These are phyloP conservation scores for Aureococcus anophagefferens DNA, from an alignment of 108 stramenopile species.

Conservation along the genomic window DNA sequence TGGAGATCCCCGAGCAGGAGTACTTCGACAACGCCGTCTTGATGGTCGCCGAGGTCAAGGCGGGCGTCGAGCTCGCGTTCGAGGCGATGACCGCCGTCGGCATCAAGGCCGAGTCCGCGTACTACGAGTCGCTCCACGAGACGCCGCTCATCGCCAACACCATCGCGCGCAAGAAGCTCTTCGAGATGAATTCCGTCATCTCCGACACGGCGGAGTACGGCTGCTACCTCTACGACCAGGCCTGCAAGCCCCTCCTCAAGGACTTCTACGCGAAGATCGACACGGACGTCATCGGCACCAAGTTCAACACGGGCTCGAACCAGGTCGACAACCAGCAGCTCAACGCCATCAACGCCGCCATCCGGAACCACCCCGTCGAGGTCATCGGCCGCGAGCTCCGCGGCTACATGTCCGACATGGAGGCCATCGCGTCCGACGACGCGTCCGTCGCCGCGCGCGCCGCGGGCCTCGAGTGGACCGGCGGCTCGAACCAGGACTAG, in stretches of 20 bases:
- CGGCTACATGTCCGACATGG: background rate
- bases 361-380: background rate
- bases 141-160: conserved; percentile 1
- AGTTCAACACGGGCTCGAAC: background rate
- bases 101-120: background rate
- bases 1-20: background rate
- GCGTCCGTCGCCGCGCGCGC: background rate
- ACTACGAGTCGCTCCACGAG: conserved; percentile 1
- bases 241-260: background rate
- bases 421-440: background rate
- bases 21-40: background rate
- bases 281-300: background rate
- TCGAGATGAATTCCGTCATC: background rate
- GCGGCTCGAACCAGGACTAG: no score
- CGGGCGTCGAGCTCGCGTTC: background rate
- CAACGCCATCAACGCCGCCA: background rate
- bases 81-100: background rate
- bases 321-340: background rate
- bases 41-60: background rate
- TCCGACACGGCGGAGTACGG: conserved; percentile 1
- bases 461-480: no score
- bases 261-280: background rate
- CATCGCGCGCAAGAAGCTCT: background rate
- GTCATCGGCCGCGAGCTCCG: background rate
- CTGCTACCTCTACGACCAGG: conserved; percentile 3